Evolutionary conservation across 2,329 filamentous ascomycete genomes (phyloP).

Genomic region (Diaporthe eres): DNA sequence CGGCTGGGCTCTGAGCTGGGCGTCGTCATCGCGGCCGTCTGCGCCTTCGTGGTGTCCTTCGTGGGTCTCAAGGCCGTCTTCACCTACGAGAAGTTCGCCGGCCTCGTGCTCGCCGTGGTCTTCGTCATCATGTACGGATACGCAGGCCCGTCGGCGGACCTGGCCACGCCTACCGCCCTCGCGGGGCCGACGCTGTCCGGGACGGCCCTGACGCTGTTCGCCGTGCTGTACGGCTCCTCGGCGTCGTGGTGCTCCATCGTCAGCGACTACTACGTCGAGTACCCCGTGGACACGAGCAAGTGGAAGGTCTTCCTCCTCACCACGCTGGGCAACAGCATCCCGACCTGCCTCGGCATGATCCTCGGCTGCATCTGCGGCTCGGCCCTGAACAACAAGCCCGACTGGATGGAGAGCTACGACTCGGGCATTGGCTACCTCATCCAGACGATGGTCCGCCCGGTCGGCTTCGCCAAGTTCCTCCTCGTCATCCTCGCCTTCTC

Average conservation of each 20-base stretch:
- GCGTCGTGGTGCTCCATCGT: conserved; percentile 64
- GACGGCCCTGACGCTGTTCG: conserved; percentile 58
- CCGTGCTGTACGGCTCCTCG: conserved; percentile 63
- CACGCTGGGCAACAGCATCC: conserved; percentile 61
- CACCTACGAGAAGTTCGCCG: conserved; percentile 65
- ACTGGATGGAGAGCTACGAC: conserved; percentile 57
- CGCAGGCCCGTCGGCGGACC: conserved; percentile 57
- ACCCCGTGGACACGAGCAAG: conserved; percentile 60
- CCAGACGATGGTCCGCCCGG: conserved; percentile 59
- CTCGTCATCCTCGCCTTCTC: conserved; percentile 56
- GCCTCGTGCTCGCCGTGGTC: conserved; percentile 61
- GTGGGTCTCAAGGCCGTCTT: conserved; percentile 65
- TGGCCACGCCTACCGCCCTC: conserved; percentile 51
- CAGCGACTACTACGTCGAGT: conserved; percentile 62
- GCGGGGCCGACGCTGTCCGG: conserved; percentile 56
- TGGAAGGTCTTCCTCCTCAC: conserved; percentile 64
- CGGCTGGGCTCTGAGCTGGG: conserved; percentile 64
- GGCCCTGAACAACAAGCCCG: conserved; percentile 56
- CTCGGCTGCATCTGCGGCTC: conserved; percentile 60
- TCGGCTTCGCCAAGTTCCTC: conserved; percentile 61
- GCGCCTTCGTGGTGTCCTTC: conserved; percentile 65
- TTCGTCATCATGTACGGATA: conserved; percentile 65
- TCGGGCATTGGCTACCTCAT: conserved; percentile 61
- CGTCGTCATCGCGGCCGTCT: conserved; percentile 65
- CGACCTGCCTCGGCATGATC: conserved; percentile 64